Evolutionary conservation across 495 filamentous ascomycete species (phyloP).

Genomic region (Lasiosphaeriaceae sp.): DNA sequence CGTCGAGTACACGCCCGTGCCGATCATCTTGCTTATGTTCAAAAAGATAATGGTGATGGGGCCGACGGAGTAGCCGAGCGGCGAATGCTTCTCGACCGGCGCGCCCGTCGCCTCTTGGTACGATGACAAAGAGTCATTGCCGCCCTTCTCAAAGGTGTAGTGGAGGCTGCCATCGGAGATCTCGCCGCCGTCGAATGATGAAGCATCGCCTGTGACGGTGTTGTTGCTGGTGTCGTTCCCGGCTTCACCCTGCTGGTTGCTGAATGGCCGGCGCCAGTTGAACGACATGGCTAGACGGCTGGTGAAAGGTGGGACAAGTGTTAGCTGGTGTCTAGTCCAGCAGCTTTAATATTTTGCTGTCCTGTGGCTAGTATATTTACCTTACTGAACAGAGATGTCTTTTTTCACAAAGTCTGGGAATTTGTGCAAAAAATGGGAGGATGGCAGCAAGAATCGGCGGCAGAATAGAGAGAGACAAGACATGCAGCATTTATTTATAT

Average conservation of each 20-base stretch:
- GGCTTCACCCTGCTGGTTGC: slow-evolving; percentile 5
- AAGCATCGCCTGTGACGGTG: background rate
- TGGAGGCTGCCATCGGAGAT: slow-evolving; percentile 42
- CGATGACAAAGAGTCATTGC: slow-evolving; percentile 52
- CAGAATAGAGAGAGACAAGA: background rate
- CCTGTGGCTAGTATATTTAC: background rate
- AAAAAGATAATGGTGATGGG: slow-evolving; percentile 55
- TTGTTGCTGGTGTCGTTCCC: background rate
- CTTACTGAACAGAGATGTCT: background rate
- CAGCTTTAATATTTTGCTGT: too few relatives aligned
- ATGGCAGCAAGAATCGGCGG: background rate
- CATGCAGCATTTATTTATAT: background rate
- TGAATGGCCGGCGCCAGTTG: slow-evolving; percentile 24
- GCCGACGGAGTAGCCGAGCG: slow-evolving; percentile 57
- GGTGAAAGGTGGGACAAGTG: too few relatives aligned
- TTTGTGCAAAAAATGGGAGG: background rate
- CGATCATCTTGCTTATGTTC: slow-evolving; percentile 64
- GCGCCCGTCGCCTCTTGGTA: slow-evolving; percentile 63
- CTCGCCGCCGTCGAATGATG: slow-evolving; percentile 8
- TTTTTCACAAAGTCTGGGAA: background rate
- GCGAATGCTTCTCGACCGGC: slow-evolving; percentile 56
- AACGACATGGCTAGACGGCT: slow-evolving; percentile 16
- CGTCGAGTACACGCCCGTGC: slow-evolving; percentile 63
- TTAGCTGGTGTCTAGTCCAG: too few relatives aligned
- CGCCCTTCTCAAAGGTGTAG: slow-evolving; percentile 50